Evolutionary conservation across 2,329 filamentous ascomycete genomes (phyloP).

Genomic region (Diaporthe sp.): DNA sequence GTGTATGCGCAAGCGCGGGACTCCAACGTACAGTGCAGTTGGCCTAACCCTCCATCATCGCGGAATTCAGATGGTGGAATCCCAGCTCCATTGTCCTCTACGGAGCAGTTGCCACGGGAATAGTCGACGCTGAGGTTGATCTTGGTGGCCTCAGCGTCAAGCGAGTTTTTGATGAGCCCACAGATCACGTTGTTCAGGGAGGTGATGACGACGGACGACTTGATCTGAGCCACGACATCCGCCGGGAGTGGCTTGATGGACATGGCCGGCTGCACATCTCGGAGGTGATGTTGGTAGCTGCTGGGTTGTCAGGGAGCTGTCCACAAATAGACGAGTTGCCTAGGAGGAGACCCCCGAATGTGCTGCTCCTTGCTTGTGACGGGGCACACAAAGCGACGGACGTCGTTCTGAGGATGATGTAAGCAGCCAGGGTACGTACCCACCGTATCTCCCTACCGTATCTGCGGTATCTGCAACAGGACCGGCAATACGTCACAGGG

Average conservation of each 20-base stretch:
- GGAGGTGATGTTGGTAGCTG: not conserved
- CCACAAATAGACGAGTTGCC: not conserved
- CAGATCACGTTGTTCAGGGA: constrained; percentile 79
- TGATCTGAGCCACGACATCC: constrained; percentile 82
- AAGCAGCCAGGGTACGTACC: not conserved
- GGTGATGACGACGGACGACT: constrained; percentile 85
- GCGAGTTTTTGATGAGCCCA: constrained; percentile 84
- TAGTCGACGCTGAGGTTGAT: constrained; percentile 83
- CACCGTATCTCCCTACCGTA: constrained; percentile 12
- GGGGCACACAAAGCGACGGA: not conserved
- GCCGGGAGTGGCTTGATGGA: constrained; percentile 79
- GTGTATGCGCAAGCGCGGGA: not conserved
- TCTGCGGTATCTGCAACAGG: not conserved
- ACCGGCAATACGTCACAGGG: constrained; percentile 14
- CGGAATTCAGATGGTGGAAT: constrained; percentile 81
- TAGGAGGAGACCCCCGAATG: not conserved
- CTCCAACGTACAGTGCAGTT: constrained; percentile 75
- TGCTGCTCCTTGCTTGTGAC: not conserved
- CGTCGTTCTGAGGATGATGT: constrained; percentile 10
- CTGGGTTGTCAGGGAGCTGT: not conserved
- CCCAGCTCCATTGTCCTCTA: constrained; percentile 89
- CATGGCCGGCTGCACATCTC: constrained; percentile 56
- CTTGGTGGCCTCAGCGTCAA: constrained; percentile 82
- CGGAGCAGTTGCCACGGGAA: constrained; percentile 78
- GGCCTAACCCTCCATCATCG: constrained; percentile 79